Base-by-base conservation (phyloP, 495 filamentous ascomycete species). In the Trichoderma erinaceum region DNA sequence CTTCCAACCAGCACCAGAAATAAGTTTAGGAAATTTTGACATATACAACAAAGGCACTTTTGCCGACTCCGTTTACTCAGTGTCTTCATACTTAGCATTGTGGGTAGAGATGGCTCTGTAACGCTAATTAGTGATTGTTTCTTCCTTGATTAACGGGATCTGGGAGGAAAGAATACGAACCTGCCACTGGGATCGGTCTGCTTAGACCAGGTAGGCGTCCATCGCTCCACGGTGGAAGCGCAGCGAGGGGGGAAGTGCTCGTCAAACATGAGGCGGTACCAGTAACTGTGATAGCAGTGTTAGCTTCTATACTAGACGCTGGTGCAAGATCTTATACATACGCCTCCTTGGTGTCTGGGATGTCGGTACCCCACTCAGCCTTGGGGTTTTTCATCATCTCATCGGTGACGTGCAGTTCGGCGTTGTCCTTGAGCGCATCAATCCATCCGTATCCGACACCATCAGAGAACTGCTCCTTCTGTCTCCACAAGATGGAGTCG, bases 361-460 rank as follows among this genome's bases (percentile, higher is more conserved):
- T 85, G 73, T 99, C 95, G 68, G 41, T 66, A 43, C 91, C 94
- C 95, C 95, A 99, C 77, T 97, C 92, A 35, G 90, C 86, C 85
- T 97, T 97, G 65, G 94, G 93, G 84, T 92, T 92, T 83, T 91
- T 92, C 88, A 99, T 88, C 87, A 96, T 92, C 83, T 98, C 95
- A 75, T 97, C 93, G 27, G 90, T 94, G 52, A 99, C 90, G 50
- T 94, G 85, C 67, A 86, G 75, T 79, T 94, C 92, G 69, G 95
- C 96, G 69, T 89, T 87, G 76, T 97, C 96, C 84, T 97, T 99
- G 63, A 99, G 85, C 18, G 88, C 91, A 75, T 99, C 96, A 78
- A 98, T 97, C 95, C 95, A 99, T 69, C 96, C 93, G 82, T 99
- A 99, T 67, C 95, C 95, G 70, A 99, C 96, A 78, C 95, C 95